Percentiles rank a stretch among this genome's conserved stretches.
phyloP scores from a whole-genome alignment of 768 basidiomycete genomes.

The Leccinum variicolor region DNA sequence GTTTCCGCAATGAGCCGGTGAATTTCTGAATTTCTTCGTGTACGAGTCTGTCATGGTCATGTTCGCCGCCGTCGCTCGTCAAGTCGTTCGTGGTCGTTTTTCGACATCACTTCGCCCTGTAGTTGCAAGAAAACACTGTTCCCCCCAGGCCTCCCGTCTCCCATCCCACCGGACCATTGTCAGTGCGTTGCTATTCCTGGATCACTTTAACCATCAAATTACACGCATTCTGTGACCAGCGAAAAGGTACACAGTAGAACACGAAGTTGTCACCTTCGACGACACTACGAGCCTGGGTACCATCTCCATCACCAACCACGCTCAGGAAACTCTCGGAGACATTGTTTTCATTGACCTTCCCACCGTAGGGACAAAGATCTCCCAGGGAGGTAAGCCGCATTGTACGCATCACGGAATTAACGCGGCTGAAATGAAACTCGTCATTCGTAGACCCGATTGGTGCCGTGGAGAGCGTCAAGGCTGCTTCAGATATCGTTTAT shows the following conservation, averaged over 20 bases:
- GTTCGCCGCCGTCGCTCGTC: conserved; percentile 14
- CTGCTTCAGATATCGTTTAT: conserved; percentile 87
- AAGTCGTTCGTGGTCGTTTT: conserved; percentile 12
- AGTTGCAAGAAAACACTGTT: not conserved
- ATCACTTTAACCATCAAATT: not conserved
- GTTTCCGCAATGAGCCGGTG: conserved; percentile 1
- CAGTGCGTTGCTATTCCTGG: conserved; percentile 16
- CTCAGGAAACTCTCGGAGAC: conserved; percentile 89
- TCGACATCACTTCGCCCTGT: conserved; percentile 3
- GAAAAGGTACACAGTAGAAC: conserved; percentile 45
- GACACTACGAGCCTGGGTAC: conserved; percentile 72
- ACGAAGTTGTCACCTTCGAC: conserved; percentile 85
- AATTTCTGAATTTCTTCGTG: conserved; percentile 19
- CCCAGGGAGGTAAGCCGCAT: conserved; percentile 65
- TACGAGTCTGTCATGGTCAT: conserved; percentile 11
- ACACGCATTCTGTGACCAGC: not conserved
- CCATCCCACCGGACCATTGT: conserved; percentile 20
- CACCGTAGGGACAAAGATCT: conserved; percentile 53
- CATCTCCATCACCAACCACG: conserved; percentile 87
- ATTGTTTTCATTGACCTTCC: conserved; percentile 97
- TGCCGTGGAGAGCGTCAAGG: conserved; percentile 95
- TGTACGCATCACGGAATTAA: not conserved
- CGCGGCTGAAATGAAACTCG: conserved; percentile 1
- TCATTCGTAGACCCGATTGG: conserved; percentile 68
- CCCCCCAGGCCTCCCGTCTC: not conserved